phyloP scores from a whole-genome alignment of 345 rosid species.

The Eucalyptus sp. region DNA sequence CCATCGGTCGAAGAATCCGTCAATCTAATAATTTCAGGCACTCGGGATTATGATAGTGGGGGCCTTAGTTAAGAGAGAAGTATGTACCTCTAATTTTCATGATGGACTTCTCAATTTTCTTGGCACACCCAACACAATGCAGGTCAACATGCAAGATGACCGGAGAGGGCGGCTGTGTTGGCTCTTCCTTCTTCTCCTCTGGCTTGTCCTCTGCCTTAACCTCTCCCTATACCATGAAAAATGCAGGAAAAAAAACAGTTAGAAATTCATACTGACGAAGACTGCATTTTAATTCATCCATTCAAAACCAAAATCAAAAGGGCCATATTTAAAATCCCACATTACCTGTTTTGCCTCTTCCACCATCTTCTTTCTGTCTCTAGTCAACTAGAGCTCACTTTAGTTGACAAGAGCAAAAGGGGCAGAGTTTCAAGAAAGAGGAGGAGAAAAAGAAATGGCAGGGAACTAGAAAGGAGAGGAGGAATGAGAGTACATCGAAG shows the following conservation, averaged over 20 bases:
- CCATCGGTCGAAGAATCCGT: background rate
- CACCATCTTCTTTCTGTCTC: conserved; percentile 30
- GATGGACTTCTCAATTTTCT: conserved; percentile 77
- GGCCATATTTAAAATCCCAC: background rate
- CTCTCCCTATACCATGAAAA: background rate
- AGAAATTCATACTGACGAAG: background rate
- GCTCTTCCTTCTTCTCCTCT: conserved; percentile 30
- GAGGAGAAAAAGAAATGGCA: background rate
- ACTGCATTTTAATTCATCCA: background rate
- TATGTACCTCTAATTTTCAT: conserved; percentile 59
- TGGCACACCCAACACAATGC: conserved; percentile 93
- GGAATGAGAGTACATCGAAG: background rate
- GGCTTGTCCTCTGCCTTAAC: conserved; percentile 27
- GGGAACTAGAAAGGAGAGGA: background rate
- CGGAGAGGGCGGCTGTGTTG: conserved; percentile 51
- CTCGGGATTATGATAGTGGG: background rate
- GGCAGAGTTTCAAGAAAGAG: background rate
- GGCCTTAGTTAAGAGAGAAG: background rate
- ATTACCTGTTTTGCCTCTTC: conserved; percentile 68
- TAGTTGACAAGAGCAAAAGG: background rate
- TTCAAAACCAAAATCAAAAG: background rate
- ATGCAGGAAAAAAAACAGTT: background rate
- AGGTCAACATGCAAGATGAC: conserved; percentile 63
- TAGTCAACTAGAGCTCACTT: background rate
- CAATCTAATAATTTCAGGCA: background rate